Evolutionary conservation across 108 stramenopile genomes (phyloP).

Genomic region (Epithemia pelagica): DNA sequence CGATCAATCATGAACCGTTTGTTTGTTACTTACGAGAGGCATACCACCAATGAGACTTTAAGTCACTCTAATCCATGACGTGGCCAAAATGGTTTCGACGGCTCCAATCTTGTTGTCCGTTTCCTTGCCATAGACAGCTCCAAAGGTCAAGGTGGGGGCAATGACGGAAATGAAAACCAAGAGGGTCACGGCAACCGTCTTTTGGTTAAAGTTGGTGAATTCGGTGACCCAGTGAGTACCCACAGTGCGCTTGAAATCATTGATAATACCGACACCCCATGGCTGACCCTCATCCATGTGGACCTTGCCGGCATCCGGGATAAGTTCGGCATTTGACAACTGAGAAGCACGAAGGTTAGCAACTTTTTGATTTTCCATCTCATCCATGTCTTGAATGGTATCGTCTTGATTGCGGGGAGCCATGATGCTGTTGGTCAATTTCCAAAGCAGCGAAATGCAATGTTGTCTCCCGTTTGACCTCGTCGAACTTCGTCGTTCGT

Average conservation of each 20-base stretch:
- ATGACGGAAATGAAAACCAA: slow-evolving; percentile 78
- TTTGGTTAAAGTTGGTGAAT: slow-evolving; percentile 46
- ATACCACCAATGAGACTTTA: slow-evolving; percentile 35
- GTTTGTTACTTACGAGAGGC: slow-evolving; percentile 27
- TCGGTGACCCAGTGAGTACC: slow-evolving; percentile 30
- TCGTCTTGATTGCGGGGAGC: no score
- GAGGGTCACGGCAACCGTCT: slow-evolving; percentile 37
- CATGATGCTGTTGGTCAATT: no score
- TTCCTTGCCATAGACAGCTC: slow-evolving; percentile 38
- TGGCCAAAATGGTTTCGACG: slow-evolving; percentile 37
- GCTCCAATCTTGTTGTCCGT: slow-evolving; percentile 58
- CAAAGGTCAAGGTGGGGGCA: slow-evolving; percentile 56
- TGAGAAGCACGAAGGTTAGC: no score
- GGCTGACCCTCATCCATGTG: slow-evolving; percentile 8
- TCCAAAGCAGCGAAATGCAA: no score
- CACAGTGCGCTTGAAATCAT: slow-evolving; percentile 26
- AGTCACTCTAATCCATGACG: slow-evolving; percentile 34
- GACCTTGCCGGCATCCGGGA: no score
- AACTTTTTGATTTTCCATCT: no score
- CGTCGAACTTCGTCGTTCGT: no score
- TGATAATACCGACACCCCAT: slow-evolving; percentile 36
- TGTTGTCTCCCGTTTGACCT: no score
- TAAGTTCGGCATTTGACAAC: not conserved
- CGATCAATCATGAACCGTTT: no score
- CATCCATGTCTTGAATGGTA: no score